Base-by-base conservation (phyloP, 176 grass and related monocot species). In the Pontederia crassipes region DNA sequence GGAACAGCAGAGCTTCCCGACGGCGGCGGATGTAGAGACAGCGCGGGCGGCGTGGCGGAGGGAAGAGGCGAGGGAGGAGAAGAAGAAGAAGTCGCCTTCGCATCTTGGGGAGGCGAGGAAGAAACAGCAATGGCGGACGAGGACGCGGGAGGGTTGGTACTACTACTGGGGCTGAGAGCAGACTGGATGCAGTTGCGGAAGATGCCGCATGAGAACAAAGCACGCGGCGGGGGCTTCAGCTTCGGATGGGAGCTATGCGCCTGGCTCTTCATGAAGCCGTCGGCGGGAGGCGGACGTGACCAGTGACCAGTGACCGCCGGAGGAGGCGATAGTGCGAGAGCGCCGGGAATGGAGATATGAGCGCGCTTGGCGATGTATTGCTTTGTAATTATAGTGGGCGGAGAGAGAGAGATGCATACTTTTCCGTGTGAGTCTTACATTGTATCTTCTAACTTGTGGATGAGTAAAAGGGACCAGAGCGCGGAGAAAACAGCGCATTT, bases 181-280 rank as follows among this genome's bases (percentile, higher is more conserved):
- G 79, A 71, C 59, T 86, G 87, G 26, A 82, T 86, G 82, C 87
- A 86, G 62, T 83, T 90, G 73, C 82, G 78, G 73, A 90, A 90
- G 69, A 90, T 90, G 52, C 82, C 82, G 62, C 87, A 90, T 0
- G 82, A 86, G 70, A 90, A 90, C 17, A 90, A 76, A 50, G 87
- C 79, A 28, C 87, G 73, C 20, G 87, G 87, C 49, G 82, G 76
- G 14, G 82, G 52, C 73, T 86, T 90, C n/a, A 90, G 58, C 82
- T 79, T 90, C 48, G 79, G 6, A 10, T 69, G 66, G 5, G 28
- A 52, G 16, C 28, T 55, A 32, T 69, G 66, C 32, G 32, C 0
- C n/a, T 69, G 66, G 54, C 32, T 40, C 32, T 3, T 40, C 32
- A 40, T 40, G 32, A 40, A 3, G 32, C 32, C 32, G 32, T 3